Base-by-base conservation (phyloP, 2,329 filamentous ascomycete genomes). In the Intubia oerlemansii region DNA sequence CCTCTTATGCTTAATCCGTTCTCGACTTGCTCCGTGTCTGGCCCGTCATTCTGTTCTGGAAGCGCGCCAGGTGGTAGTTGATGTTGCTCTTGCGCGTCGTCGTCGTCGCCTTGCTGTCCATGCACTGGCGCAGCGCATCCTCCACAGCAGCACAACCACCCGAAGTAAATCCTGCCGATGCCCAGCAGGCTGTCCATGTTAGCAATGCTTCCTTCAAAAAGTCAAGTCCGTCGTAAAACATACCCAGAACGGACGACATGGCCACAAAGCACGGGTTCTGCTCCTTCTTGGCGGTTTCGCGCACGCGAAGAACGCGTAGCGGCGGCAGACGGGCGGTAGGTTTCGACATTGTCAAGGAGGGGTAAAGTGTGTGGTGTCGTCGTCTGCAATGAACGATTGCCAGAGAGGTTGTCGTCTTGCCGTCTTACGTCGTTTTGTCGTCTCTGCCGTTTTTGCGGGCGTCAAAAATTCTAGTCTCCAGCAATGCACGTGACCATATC, bases 51-150 rank as follows among this genome's bases (percentile, higher is more conserved):
- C 39, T 70, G 62, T 44, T 74, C 63, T 54, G 73, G 65, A 58
- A 90, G 58, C 88, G 68, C 39, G 66, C 65, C 24, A 95, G 58
- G 49, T 93, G 84, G 59, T 84, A 84, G 55, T 95, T 95, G 66
- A 95, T 82, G 49, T 71, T 85, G 56, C 73, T 80, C 47, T 67
- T 66, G 18, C 48, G 44, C 29, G 49, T 45, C 10, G 51, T 41
- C 24, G 52, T 42, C 34, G 48, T 58, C 59, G 44, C 68, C 36
- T 74, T 71, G 32, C 65, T 65, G 56, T 95, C 85, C 81, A 93
- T 92, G 53, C 70, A 77, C 18, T 52, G 49, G 17, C 71, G 62
- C 34, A 77, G 54, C 30, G 66, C 57, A 32, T 58, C 57, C 49
- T 74, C 68, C 38, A 74, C 45, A 24, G 57, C 54, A 15, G 57